Percentiles rank a stretch among this genome's conserved stretches.
These are phyloP conservation scores for Lathyrus tuberosus DNA, from an alignment of 306 rosid species.

Conservation along the genomic window DNA sequence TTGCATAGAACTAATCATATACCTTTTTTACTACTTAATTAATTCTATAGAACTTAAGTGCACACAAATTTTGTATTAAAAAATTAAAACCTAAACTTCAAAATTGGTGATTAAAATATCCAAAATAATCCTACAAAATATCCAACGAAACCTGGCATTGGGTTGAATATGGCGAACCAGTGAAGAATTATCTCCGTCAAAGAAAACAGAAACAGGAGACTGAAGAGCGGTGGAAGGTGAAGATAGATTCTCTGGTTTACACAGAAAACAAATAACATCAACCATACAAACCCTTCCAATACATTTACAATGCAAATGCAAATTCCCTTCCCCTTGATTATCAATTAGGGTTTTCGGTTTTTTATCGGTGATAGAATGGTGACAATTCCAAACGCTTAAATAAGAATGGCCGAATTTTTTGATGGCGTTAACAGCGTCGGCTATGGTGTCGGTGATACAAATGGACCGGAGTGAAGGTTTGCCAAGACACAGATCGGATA, in stretches of 20 bases:
- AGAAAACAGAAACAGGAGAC: conserved; percentile 52
- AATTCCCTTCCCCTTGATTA: not conserved
- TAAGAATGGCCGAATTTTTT: conserved; percentile 48
- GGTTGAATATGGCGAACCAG: conserved; percentile 68
- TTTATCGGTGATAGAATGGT: conserved; percentile 43
- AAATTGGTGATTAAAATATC: too few relatives aligned
- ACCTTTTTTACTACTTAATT: too few relatives aligned
- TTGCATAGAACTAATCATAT: too few relatives aligned
- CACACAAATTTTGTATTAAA: too few relatives aligned
- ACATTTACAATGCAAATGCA: conserved; percentile 60
- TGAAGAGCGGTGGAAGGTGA: conserved; percentile 63
- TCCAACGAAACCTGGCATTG: conserved; percentile 66
- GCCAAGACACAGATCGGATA: conserved; percentile 83
- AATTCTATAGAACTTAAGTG: too few relatives aligned
- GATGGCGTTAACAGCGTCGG: conserved; percentile 62
- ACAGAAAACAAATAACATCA: conserved; percentile 64
- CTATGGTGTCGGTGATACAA: conserved; percentile 56
- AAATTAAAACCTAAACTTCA: too few relatives aligned
- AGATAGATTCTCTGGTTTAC: conserved; percentile 48
- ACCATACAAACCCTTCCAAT: conserved; percentile 68
- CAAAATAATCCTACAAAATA: too few relatives aligned
- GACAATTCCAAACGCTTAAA: conserved; percentile 77
- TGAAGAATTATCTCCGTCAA: conserved; percentile 18
- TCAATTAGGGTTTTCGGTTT: not conserved
- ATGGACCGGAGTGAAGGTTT: conserved; percentile 76